Percentiles rank a stretch among this genome's conserved stretches.
phyloP scores from a whole-genome alignment of 805 yeast species.

The Saccharomycopsis capsularis region DNA sequence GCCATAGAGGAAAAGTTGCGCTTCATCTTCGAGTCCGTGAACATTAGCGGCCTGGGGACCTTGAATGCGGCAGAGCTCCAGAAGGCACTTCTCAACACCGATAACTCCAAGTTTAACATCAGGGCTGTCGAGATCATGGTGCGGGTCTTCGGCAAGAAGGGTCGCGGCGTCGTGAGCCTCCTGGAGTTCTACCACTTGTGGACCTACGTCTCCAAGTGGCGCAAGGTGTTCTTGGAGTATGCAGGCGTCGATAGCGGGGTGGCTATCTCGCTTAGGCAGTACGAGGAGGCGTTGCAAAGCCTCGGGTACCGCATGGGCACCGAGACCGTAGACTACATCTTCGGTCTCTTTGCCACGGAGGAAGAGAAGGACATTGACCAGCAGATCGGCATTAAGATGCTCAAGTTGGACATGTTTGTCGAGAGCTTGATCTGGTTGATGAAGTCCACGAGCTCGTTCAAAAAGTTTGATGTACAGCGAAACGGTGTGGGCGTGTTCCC shows the following conservation, averaged over 20 bases:
- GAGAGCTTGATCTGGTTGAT: slow-evolving; percentile 74
- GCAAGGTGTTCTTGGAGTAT: slow-evolving; percentile 53
- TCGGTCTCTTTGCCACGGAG: slow-evolving; percentile 37
- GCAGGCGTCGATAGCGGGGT: slow-evolving; percentile 54
- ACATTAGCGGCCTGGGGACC: slow-evolving; percentile 44
- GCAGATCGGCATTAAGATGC: slow-evolving; percentile 26
- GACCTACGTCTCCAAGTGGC: slow-evolving; percentile 66
- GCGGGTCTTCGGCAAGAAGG: slow-evolving; percentile 48
- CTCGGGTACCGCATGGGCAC: slow-evolving; percentile 60
- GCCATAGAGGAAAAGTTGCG: slow-evolving; percentile 43
- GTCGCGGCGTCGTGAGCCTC: slow-evolving; percentile 40
- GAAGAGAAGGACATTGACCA: slow-evolving; percentile 22
- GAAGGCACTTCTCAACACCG: slow-evolving; percentile 55
- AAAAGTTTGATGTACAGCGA: slow-evolving; percentile 67
- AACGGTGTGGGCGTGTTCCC: slow-evolving; percentile 66
- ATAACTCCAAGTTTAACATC: slow-evolving; percentile 46
- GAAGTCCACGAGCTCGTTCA: slow-evolving; percentile 70
- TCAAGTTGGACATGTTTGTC: slow-evolving; percentile 74
- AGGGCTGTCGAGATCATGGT: slow-evolving; percentile 58
- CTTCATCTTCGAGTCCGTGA: slow-evolving; percentile 46
- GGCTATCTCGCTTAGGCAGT: slow-evolving; percentile 56
- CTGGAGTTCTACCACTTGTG: slow-evolving; percentile 62
- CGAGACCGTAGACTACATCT: slow-evolving; percentile 51
- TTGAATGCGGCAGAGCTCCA: slow-evolving; percentile 50
- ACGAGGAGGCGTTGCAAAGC: slow-evolving; percentile 50